Conservation (phyloP, 1,284 basidiomycete genomes). For the Vanrija humicola region DNA sequence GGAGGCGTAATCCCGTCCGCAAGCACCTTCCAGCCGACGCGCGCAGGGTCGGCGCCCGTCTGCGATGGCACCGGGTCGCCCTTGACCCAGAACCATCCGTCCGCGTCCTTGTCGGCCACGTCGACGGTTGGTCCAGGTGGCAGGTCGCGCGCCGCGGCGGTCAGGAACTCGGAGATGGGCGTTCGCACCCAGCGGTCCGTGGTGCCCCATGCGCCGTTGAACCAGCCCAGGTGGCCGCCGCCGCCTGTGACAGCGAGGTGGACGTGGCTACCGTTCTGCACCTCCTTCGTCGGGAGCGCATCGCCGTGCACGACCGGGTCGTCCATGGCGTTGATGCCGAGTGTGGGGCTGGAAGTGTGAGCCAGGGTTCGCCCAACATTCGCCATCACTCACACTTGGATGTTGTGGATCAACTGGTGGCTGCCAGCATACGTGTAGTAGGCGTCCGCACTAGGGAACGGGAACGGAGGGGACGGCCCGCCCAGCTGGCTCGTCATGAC, state of each 20-base stretch:
- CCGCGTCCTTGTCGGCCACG: neutral
- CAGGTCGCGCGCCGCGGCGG: slow-evolving; percentile 24
- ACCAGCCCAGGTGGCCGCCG: slow-evolving; percentile 97
- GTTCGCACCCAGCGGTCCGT: slow-evolving; percentile 39
- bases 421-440: slow-evolving; percentile 73
- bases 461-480: slow-evolving; percentile 67
- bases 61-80: slow-evolving; percentile 1
- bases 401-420: slow-evolving; percentile 33
- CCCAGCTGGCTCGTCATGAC: slow-evolving; percentile 69
- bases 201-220: slow-evolving; percentile 54
- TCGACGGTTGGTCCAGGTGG: neutral
- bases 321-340: slow-evolving; percentile 83
- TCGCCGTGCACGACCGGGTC: slow-evolving; percentile 75
- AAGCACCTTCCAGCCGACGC: slow-evolving; percentile 12
- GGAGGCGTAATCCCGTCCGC: neutral
- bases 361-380: neutral
- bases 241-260: slow-evolving; percentile 67
- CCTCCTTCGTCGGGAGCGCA: slow-evolving; percentile 54
- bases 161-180: slow-evolving; percentile 42
- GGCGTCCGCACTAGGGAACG: slow-evolving; percentile 66
- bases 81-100: slow-evolving; percentile 9
- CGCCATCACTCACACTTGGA: slow-evolving; percentile 37
- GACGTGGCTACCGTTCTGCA: slow-evolving; percentile 61
- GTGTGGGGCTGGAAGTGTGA: slow-evolving; percentile 49
- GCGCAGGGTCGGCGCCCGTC: slow-evolving; percentile 6